Evolutionary conservation across 441 rosid genomes (phyloP).

Genomic region (Brassica hybrid): DNA sequence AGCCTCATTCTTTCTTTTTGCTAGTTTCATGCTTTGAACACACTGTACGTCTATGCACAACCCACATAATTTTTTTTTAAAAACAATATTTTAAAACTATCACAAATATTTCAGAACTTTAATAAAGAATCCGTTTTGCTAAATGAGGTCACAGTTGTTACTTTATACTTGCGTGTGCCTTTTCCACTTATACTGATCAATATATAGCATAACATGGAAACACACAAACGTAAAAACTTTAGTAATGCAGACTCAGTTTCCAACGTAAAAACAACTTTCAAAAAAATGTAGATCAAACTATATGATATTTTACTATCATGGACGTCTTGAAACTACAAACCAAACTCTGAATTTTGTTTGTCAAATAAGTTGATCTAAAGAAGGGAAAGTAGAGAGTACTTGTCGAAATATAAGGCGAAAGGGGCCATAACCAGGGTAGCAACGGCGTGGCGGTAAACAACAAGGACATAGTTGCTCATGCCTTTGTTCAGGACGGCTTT

Average conservation of each 20-base stretch:
- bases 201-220: not conserved
- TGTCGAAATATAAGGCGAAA: constrained; percentile 73
- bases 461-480: constrained; percentile 86
- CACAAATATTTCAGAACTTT: not conserved
- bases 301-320: not conserved
- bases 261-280: no score
- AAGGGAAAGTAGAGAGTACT: constrained; percentile 45
- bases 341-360: not conserved
- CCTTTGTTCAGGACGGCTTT: constrained; percentile 83
- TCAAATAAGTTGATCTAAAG: not conserved
- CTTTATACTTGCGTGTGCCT: not conserved
- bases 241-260: constrained; percentile 1
- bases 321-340: not conserved
- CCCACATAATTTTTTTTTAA: not conserved
- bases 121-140: not conserved
- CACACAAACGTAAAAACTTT: not conserved
- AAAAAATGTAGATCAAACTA: not conserved
- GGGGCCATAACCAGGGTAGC: constrained; percentile 88
- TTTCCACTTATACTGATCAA: not conserved
- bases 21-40: constrained; percentile 10
- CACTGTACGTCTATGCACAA: constrained; percentile 18
- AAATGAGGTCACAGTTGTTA: not conserved
- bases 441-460: constrained; percentile 82
- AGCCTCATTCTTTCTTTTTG: constrained; percentile 19
- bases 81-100: not conserved